Evolutionary conservation across 352 stramenopile species (phyloP), one percentile per base, ranked within the genome.

Genomic region (Poterioochromonas sp.): DNA sequence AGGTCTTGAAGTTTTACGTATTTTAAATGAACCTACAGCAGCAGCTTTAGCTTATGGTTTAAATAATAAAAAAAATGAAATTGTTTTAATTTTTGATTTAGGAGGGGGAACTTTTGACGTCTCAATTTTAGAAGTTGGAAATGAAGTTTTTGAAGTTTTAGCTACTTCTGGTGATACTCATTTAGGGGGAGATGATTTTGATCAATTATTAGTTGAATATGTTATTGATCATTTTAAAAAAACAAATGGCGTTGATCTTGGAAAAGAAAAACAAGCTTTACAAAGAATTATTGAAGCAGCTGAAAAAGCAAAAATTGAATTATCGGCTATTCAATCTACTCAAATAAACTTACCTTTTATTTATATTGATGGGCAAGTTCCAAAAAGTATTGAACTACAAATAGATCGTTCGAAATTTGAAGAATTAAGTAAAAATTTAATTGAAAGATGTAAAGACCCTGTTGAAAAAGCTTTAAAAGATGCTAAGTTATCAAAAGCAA

Each of bases 51-150:
- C 86, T 0, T 94, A 93, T 85, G 85, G 85, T 3, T 68, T 87
- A 47, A 76, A 68, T 49, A 79, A 83, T 39, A 35, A 86, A 41
- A 73, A 82, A 71, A 44, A 79, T 0, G 85, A 89, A 77, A 78
- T 90, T 0, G 87, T 95, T 35, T 78, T 95, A 29, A 88, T 95
- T 0, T 94, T 92, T 85, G 90, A 95, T 82, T 80, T 95, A 15
- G 90, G 90, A n/a, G 90, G 90, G 41, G 90, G 90, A 54, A 95
- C 90, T 0, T 92, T 93, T 80, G 90, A 95, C 85, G 87, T 93
- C 1, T 89, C 84, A 20, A 82, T 95, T 26, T 71, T 95, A 37
- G 68, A 83, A 39, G 82, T 92, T 1, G 84, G 83, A 29, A 82
- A 83, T 54, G 86, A 85, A 29, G 76, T 90, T 0, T 87, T 88